These are phyloP conservation scores for Mycena galopus DNA, from an alignment of 768 basidiomycete species.

Conservation along the genomic window DNA sequence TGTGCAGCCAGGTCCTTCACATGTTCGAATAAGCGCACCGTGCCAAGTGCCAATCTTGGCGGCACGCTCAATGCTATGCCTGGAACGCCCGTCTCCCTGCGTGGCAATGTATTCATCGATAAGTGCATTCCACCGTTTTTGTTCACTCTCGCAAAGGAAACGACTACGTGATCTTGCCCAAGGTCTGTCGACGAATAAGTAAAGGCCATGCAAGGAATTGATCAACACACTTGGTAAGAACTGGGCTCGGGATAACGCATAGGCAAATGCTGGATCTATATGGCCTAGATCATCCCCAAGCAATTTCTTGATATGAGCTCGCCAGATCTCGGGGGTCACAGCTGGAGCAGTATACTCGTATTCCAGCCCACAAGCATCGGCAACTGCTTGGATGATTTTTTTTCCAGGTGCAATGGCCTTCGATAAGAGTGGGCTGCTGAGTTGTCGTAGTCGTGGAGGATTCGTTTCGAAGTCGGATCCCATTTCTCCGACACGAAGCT, in stretches of 20 bases:
- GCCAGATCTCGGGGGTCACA: not conserved
- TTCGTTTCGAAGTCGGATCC: slow-evolving; percentile 7
- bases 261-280: slow-evolving; percentile 23
- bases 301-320: not conserved
- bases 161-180: slow-evolving; percentile 5
- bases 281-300: not conserved
- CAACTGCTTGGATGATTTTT: too few relatives aligned
- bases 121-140: slow-evolving; percentile 11
- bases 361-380: not conserved
- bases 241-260: not conserved
- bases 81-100: not conserved
- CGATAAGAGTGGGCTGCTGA: too few relatives aligned
- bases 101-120: slow-evolving; percentile 20
- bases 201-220: not conserved
- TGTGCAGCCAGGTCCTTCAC: slow-evolving; percentile 17
- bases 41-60: slow-evolving; percentile 24
- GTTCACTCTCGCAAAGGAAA: not conserved
- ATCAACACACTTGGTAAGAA: slow-evolving; percentile 8
- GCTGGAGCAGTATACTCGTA: not conserved
- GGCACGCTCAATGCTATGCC: slow-evolving; percentile 10
- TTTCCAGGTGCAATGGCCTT: too few relatives aligned
- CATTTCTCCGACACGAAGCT: slow-evolving; percentile 13
- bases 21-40: slow-evolving; percentile 16
- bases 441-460: slow-evolving; percentile 16
- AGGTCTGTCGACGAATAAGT: not conserved